A percentile compares a stretch with the other conserved stretches of the same genome.
Evolutionary conservation across 306 rosid genomes (phyloP).

Genomic region (Castanopsis chinensis): DNA sequence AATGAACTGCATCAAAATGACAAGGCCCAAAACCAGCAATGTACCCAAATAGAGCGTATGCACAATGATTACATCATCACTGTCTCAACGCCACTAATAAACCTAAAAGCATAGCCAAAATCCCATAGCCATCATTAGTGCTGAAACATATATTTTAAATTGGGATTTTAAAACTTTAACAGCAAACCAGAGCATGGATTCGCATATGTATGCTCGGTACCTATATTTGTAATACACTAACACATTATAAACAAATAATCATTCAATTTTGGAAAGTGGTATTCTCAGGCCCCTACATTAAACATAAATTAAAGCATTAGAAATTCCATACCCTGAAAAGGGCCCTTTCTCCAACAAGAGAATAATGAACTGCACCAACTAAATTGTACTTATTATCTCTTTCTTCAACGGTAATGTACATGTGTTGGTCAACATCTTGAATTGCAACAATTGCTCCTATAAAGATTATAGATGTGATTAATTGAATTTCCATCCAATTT

Average conservation of each 20-base stretch:
- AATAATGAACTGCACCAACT: constrained; percentile 76
- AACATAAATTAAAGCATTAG: constrained; percentile 2
- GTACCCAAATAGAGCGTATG: neutral
- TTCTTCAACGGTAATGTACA: constrained; percentile 82
- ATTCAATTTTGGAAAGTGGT: neutral
- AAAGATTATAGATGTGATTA: constrained; percentile 37
- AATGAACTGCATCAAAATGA: neutral
- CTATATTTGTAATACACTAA: neutral
- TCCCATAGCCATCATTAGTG: neutral
- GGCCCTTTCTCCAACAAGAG: constrained; percentile 88
- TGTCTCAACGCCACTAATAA: neutral
- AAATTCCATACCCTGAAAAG: constrained; percentile 76
- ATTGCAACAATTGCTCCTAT: constrained; percentile 91
- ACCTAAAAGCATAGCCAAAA: neutral
- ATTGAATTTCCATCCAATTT: constrained; percentile 24
- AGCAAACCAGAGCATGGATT: neutral
- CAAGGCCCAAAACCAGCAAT: neutral
- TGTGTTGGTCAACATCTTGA: constrained; percentile 81
- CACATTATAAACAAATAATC: neutral
- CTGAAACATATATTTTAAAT: neutral
- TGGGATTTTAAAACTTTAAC: neutral
- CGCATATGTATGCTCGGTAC: neutral
- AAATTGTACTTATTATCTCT: constrained; percentile 50
- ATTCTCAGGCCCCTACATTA: neutral
- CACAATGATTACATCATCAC: neutral